Percentiles rank a stretch among this genome's conserved stretches.
Conservation (phyloP, 108 stramenopile species). For the Conticribra guillardii region DNA sequence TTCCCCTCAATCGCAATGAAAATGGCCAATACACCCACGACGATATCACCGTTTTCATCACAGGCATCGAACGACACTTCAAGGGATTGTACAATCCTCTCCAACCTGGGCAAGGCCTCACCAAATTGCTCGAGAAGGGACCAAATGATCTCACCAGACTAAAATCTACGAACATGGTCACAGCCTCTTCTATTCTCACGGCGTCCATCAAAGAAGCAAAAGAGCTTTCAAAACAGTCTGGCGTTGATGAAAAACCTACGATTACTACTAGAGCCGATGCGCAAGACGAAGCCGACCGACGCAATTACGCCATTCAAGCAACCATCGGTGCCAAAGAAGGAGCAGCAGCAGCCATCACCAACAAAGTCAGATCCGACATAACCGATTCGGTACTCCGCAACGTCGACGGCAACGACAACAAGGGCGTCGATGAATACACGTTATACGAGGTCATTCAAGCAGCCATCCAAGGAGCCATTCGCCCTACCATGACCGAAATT, state of each 20-base stretch:
- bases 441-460: not conserved
- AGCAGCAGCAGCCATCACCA: not conserved
- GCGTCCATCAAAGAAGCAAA: not conserved
- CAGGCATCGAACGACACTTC: not conserved
- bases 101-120: conserved; percentile 9
- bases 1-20: not conserved
- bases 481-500: not conserved
- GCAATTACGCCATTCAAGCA: not conserved
- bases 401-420: not conserved
- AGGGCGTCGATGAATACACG: conserved; percentile 1
- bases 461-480: conserved; percentile 6
- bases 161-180: no score
- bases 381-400: not conserved
- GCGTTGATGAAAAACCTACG: not conserved
- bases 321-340: no score
- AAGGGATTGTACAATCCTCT: conserved; percentile 1
- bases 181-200: not conserved
- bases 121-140: not conserved
- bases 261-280: not conserved
- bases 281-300: not conserved
- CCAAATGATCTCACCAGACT: no score
- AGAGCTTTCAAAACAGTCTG: not conserved
- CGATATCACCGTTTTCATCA: not conserved
- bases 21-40: no score
- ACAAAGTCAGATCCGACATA: not conserved